phyloP scores from a whole-genome alignment of 1,284 basidiomycete species.

The Trichosporon sp. region DNA sequence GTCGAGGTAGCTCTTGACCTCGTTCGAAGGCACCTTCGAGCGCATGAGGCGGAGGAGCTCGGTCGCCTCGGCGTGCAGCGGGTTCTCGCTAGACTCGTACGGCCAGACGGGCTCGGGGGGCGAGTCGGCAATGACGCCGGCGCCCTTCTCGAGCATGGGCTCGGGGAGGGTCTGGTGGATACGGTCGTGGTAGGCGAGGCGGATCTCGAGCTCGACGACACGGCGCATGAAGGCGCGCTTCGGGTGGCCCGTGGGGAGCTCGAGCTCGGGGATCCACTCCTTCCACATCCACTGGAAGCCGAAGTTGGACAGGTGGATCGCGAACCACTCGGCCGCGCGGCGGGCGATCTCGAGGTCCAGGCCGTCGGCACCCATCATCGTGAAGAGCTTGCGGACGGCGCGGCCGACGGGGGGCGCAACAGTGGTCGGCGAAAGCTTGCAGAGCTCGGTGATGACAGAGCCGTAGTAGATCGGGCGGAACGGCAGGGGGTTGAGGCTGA shows the following conservation, averaged over 20 bases:
- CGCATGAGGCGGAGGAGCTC: slow-evolving; percentile 80
- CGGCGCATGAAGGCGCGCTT: slow-evolving; percentile 84
- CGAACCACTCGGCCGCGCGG: slow-evolving; percentile 91
- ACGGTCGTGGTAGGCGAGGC: slow-evolving; percentile 91
- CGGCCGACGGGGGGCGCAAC: slow-evolving; percentile 96
- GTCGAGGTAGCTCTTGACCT: slow-evolving; percentile 76
- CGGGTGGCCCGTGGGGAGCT: slow-evolving; percentile 73
- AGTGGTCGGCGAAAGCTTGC: slow-evolving; percentile 84
- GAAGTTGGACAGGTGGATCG: slow-evolving; percentile 96
- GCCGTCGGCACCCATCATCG: slow-evolving; percentile 67
- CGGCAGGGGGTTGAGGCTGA: slow-evolving; percentile 74
- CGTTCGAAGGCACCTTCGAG: slow-evolving; percentile 68
- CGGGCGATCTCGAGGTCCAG: slow-evolving; percentile 81
- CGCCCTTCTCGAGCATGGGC: slow-evolving; percentile 63
- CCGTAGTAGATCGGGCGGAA: slow-evolving; percentile 85
- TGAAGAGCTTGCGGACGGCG: slow-evolving; percentile 84
- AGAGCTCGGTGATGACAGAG: slow-evolving; percentile 86
- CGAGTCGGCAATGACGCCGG: slow-evolving; percentile 68
- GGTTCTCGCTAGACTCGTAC: slow-evolving; percentile 76
- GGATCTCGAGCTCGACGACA: slow-evolving; percentile 84
- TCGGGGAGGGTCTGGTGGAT: slow-evolving; percentile 86
- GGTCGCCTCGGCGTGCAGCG: slow-evolving; percentile 76
- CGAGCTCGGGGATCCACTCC: slow-evolving; percentile 92
- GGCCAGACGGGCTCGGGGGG: slow-evolving; percentile 81
- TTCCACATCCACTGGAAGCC: slow-evolving; percentile 99